phyloP scores from a whole-genome alignment of 2,329 filamentous ascomycete species.

The Westerdykella aurantiaca region DNA sequence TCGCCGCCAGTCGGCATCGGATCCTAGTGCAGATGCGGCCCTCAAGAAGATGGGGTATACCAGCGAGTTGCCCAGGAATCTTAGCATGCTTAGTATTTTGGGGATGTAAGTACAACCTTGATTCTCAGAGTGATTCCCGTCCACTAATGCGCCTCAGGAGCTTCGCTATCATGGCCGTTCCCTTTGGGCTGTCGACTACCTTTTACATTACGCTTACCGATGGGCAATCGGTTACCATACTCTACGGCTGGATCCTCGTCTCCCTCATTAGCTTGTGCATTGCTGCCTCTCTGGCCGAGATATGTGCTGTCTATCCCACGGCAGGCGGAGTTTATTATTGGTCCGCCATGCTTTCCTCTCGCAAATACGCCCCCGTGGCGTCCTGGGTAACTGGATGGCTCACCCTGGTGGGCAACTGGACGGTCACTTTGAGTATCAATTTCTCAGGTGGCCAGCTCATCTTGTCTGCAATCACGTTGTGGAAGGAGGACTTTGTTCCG shows the following conservation, averaged over 20 bases:
- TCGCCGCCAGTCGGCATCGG: slow-evolving; percentile 2
- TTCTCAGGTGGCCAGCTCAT: slow-evolving; percentile 67
- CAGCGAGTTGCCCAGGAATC: slow-evolving; percentile 58
- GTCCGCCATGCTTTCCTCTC: slow-evolving; percentile 64
- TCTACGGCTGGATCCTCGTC: slow-evolving; percentile 62
- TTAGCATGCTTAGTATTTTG: slow-evolving; percentile 65
- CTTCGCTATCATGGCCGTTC: slow-evolving; percentile 70
- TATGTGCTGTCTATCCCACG: slow-evolving; percentile 71
- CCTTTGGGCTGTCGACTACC: slow-evolving; percentile 63
- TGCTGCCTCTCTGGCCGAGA: slow-evolving; percentile 64
- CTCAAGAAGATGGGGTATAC: slow-evolving; percentile 64
- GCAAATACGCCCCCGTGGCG: slow-evolving; percentile 60
- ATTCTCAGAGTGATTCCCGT: neutral
- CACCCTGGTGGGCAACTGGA: slow-evolving; percentile 70
- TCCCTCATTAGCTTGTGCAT: slow-evolving; percentile 62
- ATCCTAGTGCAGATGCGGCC: slow-evolving; percentile 50
- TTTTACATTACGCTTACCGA: slow-evolving; percentile 63
- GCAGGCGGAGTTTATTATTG: slow-evolving; percentile 75
- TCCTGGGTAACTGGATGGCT: slow-evolving; percentile 68
- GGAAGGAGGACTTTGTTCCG: slow-evolving; percentile 62
- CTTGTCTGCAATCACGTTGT: slow-evolving; percentile 62
- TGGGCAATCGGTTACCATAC: slow-evolving; percentile 62
- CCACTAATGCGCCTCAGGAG: slow-evolving; percentile 39
- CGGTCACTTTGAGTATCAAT: slow-evolving; percentile 58
- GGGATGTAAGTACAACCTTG: slow-evolving; percentile 45